Base-by-base conservation (phyloP, 768 basidiomycete species). In the Tephrocybe sp. region DNA sequence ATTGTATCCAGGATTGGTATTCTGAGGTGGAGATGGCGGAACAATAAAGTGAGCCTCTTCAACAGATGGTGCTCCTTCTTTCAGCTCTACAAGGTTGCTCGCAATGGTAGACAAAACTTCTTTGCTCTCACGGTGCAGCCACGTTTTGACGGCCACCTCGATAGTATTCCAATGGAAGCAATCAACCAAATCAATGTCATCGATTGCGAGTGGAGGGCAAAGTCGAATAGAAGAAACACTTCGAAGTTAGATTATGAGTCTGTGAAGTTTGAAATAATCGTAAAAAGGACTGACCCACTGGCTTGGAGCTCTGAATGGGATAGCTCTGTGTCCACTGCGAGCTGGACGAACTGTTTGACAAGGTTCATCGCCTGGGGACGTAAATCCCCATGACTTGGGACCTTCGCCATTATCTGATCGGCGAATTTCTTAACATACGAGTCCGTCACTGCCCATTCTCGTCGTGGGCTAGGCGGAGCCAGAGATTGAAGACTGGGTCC, bases 1-100 rank as follows among this genome's bases (percentile, higher is more conserved):
- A 36, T 67, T 55, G 44, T 66, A 66, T 14, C 60, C 63, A 2
- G 46, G 38, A 39, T 59, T 62, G 4, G 60, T 60, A 3, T 45
- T 53, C 13, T 38, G 22, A 1, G 57, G 59, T 1, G 62, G 63
- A 13, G 47, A 39, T 4, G 63, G 65, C 16, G 65, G 63, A 14
- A 56, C 49, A 14, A 60, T 31, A 14, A 46, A 43, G 26, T 42
- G 52, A 5, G 56, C 56, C 12, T 48, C 30, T 11, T 56, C 54
- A 3, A 49, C 43, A 1, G 45, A 45, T n/a, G 52, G 30, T 2
- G 56, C 36, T 42, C 52, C 48, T 19, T 5, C 47, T 30, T 48
- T 46, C 19, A 55, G 40, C 9, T 56, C 53, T 4, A 60, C 57
- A 13, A 62, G 36, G 12, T 40, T 49, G 16, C 12, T 44, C 3